A percentile compares a stretch with the other conserved stretches of the same genome.
Evolutionary conservation across 208 protist genomes (phyloP).

Genomic region (Leishmania guyanensis): DNA sequence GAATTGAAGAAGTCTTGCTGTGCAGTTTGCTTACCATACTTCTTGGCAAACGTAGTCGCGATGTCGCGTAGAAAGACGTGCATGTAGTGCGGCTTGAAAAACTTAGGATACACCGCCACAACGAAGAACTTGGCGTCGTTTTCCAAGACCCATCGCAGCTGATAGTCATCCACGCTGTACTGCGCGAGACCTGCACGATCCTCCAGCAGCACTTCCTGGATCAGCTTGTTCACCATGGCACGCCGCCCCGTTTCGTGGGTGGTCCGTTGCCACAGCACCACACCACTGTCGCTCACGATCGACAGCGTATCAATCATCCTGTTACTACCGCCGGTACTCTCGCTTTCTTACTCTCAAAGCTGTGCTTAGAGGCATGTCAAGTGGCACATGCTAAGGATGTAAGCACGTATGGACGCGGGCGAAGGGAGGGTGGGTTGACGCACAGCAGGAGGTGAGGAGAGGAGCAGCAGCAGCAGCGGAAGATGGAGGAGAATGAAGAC

Average conservation of each 20-base stretch:
- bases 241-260: conserved; percentile 60
- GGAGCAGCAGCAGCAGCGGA: background rate
- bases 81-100: conserved; percentile 87
- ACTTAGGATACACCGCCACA: conserved; percentile 92
- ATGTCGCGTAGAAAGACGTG: conserved; percentile 86
- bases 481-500: background rate
- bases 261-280: conserved; percentile 92
- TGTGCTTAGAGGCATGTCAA: background rate
- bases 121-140: conserved; percentile 95
- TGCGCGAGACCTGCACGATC: conserved; percentile 83
- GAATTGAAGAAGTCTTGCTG: conserved; percentile 6
- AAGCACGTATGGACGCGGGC: background rate
- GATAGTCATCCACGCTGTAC: conserved; percentile 78
- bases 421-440: background rate
- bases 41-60: conserved; percentile 69
- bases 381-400: background rate
- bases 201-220: conserved; percentile 94
- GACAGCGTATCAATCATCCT: conserved; percentile 95
- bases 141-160: conserved; percentile 91
- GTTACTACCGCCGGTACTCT: background rate
- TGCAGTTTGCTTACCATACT: conserved; percentile 44
- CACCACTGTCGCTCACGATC: conserved; percentile 93
- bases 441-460: background rate
- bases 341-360: background rate
- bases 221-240: conserved; percentile 90